Conservation (phyloP, 352 stramenopile species). For the Lagenidium sp. region DNA sequence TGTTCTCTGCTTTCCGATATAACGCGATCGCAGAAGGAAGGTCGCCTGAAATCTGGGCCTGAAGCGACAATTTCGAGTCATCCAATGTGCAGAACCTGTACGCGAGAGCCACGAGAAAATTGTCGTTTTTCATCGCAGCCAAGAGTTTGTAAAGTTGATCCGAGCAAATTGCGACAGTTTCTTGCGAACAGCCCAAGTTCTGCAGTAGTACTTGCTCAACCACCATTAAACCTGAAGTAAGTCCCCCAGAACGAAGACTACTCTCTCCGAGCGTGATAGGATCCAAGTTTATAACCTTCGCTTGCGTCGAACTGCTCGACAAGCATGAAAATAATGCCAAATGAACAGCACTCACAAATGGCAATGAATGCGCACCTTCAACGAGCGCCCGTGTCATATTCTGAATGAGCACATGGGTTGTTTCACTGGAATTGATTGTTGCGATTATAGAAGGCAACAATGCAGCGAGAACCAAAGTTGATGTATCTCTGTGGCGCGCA, state of each 20-base stretch:
- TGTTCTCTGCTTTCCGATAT: slow-evolving; percentile 59
- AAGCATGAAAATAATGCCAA: slow-evolving; percentile 42
- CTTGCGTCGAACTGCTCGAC: slow-evolving; percentile 17
- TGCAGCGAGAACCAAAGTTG: slow-evolving; percentile 24
- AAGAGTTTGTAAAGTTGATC: slow-evolving; percentile 74
- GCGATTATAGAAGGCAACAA: slow-evolving; percentile 16
- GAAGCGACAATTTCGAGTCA: slow-evolving; percentile 46
- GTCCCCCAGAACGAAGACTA: no score
- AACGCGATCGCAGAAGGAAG: slow-evolving; percentile 54
- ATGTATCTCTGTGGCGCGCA: slow-evolving; percentile 25
- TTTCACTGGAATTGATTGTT: no score
- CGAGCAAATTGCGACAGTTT: no score
- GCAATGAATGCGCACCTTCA: slow-evolving; percentile 9
- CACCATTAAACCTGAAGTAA: no score
- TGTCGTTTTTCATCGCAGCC: slow-evolving; percentile 48
- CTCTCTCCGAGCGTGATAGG: slow-evolving; percentile 35
- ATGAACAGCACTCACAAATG: slow-evolving; percentile 17
- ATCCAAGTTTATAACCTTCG: slow-evolving; percentile 23
- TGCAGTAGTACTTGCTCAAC: no score
- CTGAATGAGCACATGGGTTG: no score
- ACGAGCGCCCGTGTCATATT: no score
- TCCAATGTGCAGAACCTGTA: slow-evolving; percentile 38
- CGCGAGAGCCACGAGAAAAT: slow-evolving; percentile 50
- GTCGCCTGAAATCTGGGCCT: slow-evolving; percentile 60
- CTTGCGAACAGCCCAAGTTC: no score